Base-by-base conservation (phyloP, 352 stramenopile genomes). In the Hyaloperonospora arabidopsidis region DNA sequence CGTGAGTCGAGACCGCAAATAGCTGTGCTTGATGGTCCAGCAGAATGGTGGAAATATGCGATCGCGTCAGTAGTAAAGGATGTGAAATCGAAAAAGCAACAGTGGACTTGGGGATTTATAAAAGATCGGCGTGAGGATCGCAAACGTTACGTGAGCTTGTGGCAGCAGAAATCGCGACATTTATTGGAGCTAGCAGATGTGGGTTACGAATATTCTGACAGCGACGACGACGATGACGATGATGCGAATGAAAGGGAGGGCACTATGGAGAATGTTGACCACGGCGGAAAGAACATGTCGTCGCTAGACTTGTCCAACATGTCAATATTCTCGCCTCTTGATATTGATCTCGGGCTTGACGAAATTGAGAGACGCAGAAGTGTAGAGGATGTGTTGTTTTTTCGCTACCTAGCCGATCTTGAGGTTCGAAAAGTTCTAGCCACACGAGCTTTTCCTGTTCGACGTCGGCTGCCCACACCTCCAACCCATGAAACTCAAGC, bases 371-470 rank as follows among this genome's bases (percentile, higher is more conserved):
- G 66, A 14, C 67, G 75, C n/a, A 65, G 84, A 44, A 72, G 63
- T 28, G 65, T 93, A 13, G 85, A 93, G 65, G 85, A 95, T 28
- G 74, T 95, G 4, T 61, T 93, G 10, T 84, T 93, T 52, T 95
- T 95, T 43, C 81, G 85, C 17, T 93, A 87, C 48, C 54, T 93
- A 44, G 81, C 72, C 4, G 83, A 95, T 50, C 46, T 79, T 45
- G 52, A 79, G 38, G 34, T 84, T 60, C 53, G 55, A 43, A 74
- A 74, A 38, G 44, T 63, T 22, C 54, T 71, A 40, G 67, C 49
- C 48, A 59, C 36, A 2, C 52, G 41, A 43, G 49, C 29, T 49
- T 56, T 45, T 59, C 58, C 28, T 49, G 59, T 52, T 48, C 52
- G 47, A 54, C 63, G 39, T 47, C 49, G 54, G 39, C 40, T 69